Evolutionary conservation across 805 yeast species (phyloP).

Genomic region (Ogataea nakhonphanomensis): DNA sequence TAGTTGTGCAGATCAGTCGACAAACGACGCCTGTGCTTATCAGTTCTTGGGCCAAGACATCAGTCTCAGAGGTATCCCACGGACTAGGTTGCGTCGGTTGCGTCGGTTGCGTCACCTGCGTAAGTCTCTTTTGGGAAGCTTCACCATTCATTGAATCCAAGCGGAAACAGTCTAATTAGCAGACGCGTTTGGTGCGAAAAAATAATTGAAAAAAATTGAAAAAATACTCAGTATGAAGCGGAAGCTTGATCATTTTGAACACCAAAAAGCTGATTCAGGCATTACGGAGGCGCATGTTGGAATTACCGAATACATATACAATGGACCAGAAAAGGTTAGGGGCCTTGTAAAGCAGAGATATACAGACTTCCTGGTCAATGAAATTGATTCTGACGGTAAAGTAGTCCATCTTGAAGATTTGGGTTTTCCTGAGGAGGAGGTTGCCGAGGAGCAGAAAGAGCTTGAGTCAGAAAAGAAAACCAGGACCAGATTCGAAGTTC

Average conservation of each 20-base stretch:
- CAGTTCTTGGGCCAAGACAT: conserved; percentile 26
- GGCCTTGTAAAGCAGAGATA: conserved; percentile 87
- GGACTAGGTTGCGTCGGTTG: conserved; percentile 39
- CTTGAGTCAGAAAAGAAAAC: conserved; percentile 16
- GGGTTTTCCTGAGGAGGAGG: conserved; percentile 48
- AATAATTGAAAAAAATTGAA: conserved; percentile 2
- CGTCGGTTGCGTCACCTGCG: conserved; percentile 29
- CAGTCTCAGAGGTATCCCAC: conserved; percentile 24
- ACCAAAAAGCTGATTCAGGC: conserved; percentile 30
- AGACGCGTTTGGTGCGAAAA: conserved; percentile 10
- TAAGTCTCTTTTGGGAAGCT: conserved; percentile 7
- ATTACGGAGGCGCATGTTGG: conserved; percentile 83
- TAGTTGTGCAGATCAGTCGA: conserved; percentile 34
- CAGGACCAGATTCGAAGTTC: conserved; percentile 16
- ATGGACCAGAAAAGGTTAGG: conserved; percentile 56
- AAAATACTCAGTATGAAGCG: conserved; percentile 5
- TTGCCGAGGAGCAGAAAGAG: conserved; percentile 33
- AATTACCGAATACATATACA: conserved; percentile 64
- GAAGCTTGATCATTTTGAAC: conserved; percentile 7
- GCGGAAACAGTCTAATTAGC: background rate
- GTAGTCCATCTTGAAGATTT: conserved; percentile 75
- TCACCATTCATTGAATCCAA: conserved; percentile 4
- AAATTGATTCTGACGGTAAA: conserved; percentile 62
- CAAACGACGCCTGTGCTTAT: conserved; percentile 33
- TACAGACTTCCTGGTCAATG: conserved; percentile 92